Base-by-base conservation (phyloP, 164 flowering plant genomes). In the Pachysandra terminalis region DNA sequence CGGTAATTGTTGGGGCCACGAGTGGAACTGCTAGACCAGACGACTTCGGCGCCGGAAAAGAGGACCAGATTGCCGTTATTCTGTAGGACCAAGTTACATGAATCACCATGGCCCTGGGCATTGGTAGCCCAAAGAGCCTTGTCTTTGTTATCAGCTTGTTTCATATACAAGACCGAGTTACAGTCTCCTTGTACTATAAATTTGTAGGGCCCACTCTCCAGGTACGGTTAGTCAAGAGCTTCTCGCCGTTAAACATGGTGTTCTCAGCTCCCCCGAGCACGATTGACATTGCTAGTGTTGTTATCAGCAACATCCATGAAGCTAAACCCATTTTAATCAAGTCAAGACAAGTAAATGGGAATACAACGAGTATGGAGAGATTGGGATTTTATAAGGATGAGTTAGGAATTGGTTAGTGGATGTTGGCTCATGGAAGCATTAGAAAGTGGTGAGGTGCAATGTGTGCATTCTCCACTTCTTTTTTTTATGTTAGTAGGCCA, bases 161-260 rank as follows among this genome's bases (percentile, higher is more conserved):
- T n/a, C n/a, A n/a, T 28, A 40, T 78, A 78, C 51, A 78, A 32
- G 14, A 78, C 81, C 27, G 75, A 37, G 63, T 78, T 78, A 71
- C 81, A 78, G 59, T 78, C 81, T 9, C 57, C 67, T 66, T 78
- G 78, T 70, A 78, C 68, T 3, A 68, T 64, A n/a, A 78, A 71
- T 64, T 62, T 78, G 77, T 78, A 78, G n/a, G 75, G 74, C 53
- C 75, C 78, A 63, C 71, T 78, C 64, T 74, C 78, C 14, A 78
- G n/a, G 64, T 41, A 78, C 74, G 75, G 66, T 65, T 66, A 0
- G 75, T 41, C 25, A 71, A n/a, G 27, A 74, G 70, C 69, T 53
- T 74, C 62, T 78, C 80, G 16, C 80, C 80, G 56, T 63, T 71
- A 26, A 68, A 78, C 49, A 78, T 0, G 12, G 68, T 68, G 73